Conservation (phyloP, 768 basidiomycete species). For the Lactarius trivialis region DNA sequence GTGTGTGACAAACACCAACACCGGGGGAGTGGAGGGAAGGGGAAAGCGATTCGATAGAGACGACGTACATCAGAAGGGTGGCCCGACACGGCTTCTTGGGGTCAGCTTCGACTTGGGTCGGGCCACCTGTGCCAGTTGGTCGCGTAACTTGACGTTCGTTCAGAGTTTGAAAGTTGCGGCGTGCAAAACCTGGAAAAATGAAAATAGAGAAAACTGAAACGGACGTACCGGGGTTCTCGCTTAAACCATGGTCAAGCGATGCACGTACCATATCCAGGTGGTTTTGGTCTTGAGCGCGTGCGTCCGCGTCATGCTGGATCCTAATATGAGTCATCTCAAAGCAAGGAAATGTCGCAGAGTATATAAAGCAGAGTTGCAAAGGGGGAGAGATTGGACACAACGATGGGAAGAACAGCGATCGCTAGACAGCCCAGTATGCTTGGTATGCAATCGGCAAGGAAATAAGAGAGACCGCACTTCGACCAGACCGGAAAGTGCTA, state of each 20-base stretch:
- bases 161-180: background rate
- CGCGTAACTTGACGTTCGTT: background rate
- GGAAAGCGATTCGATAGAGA: background rate
- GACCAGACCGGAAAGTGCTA: background rate
- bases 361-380: background rate
- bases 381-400: background rate
- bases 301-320: constrained; percentile 6
- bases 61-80: background rate
- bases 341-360: no score
- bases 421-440: background rate
- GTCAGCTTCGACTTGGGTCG: background rate
- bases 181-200: background rate
- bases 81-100: background rate
- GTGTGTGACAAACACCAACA: background rate
- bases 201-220: background rate
- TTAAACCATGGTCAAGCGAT: background rate
- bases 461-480: background rate
- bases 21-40: background rate
- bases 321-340: background rate
- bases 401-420: no score
- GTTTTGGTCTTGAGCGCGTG: constrained; percentile 15
- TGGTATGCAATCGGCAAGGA: background rate
- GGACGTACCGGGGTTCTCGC: background rate
- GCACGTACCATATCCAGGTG: no score
- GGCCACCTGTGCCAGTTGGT: background rate